phyloP scores from a whole-genome alignment of 73 alveolate genomes.

The Tetrahymena elliotti region DNA sequence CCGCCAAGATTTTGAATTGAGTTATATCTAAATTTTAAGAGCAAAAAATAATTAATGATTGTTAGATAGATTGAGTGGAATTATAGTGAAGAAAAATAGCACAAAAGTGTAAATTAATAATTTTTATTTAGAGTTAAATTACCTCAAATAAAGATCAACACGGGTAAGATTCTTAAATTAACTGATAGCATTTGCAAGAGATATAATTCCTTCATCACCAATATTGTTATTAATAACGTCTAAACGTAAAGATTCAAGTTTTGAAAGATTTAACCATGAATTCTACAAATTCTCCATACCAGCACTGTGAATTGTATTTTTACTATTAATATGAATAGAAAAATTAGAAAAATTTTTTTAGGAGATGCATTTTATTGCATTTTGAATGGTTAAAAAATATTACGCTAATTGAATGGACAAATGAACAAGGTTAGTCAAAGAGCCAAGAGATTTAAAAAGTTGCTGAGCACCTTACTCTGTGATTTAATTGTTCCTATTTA shows the following conservation, averaged over 20 bases:
- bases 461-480: background rate
- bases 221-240: background rate
- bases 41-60: no score
- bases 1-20: background rate
- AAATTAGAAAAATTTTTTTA: background rate
- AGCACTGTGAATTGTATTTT: background rate
- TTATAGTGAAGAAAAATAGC: background rate
- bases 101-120: background rate
- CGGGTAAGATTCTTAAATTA: background rate
- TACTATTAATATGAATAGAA: background rate
- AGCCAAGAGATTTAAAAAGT: background rate
- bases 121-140: background rate
- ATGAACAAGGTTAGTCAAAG: background rate
- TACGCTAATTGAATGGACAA: background rate
- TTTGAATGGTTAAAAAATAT: background rate
- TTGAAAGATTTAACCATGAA: background rate
- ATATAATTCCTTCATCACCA: background rate
- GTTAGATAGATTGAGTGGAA: no score
- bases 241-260: background rate
- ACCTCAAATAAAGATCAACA: background rate
- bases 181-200: background rate
- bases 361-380: background rate
- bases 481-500: background rate
- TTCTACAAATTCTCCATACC: background rate
- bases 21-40: background rate